Conservation (phyloP, 371 early-diverging fungal species). For the Zychaea mexicana region DNA sequence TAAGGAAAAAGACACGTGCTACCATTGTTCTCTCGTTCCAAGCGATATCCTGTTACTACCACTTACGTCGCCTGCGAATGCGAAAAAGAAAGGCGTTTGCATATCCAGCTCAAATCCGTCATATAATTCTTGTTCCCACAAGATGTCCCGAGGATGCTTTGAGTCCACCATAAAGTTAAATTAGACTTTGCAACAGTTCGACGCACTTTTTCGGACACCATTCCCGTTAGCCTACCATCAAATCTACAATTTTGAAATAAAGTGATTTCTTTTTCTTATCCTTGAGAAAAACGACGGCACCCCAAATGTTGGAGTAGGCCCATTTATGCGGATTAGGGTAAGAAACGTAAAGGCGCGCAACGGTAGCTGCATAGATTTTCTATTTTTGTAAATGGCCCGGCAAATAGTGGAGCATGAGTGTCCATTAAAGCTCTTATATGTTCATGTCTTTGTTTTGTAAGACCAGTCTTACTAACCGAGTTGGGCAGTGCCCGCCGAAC, state of each 20-base stretch:
- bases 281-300: conserved; percentile 76
- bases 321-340: conserved; percentile 71
- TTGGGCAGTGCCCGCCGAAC: conserved; percentile 50
- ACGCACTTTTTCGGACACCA: too few relatives aligned
- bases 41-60: background rate
- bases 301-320: conserved; percentile 80
- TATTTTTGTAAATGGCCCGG: conserved; percentile 26
- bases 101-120: conserved; percentile 73
- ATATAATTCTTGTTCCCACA: conserved; percentile 87
- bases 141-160: conserved; percentile 58
- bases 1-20: background rate
- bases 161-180: background rate
- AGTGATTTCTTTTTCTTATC: conserved; percentile 66
- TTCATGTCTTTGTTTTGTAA: too few relatives aligned
- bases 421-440: too few relatives aligned
- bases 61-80: conserved; percentile 82
- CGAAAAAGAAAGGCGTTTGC: conserved; percentile 84
- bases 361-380: conserved; percentile 86
- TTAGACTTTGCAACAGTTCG: background rate
- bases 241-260: conserved; percentile 79
- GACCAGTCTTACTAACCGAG: conserved; percentile 32
- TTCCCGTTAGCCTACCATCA: conserved; percentile 49
- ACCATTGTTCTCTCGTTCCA: background rate
- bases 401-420: background rate
- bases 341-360: conserved; percentile 85